A percentile compares a stretch with the other conserved stretches of the same genome.
phyloP scores from a whole-genome alignment of 1,284 basidiomycete species.

The Coniferiporia weirii region DNA sequence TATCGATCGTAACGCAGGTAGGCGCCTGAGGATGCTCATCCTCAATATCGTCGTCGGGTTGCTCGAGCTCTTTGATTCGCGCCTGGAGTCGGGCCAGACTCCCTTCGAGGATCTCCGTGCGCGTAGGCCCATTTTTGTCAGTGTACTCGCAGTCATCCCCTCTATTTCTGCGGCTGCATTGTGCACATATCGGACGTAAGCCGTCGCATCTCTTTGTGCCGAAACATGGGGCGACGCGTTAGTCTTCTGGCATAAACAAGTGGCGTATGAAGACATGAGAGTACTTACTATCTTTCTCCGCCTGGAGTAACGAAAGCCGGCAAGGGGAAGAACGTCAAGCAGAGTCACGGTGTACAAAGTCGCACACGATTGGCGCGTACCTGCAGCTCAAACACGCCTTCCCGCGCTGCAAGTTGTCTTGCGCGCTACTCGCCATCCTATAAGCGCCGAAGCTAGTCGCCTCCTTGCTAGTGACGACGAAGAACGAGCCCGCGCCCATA shows the following conservation, averaged over 20 bases:
- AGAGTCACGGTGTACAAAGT: not conserved
- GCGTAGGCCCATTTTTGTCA: constrained; percentile 28
- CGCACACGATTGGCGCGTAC: constrained; percentile 4
- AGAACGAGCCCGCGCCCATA: not conserved
- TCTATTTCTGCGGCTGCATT: constrained; percentile 29
- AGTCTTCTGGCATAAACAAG: not conserved
- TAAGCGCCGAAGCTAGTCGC: not conserved
- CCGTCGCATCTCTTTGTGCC: constrained; percentile 37
- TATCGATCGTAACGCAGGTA: too few relatives aligned
- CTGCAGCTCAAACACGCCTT: constrained; percentile 26
- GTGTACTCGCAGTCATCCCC: constrained; percentile 39
- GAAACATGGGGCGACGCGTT: not conserved
- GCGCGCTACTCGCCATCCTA: not conserved
- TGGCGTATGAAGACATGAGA: too few relatives aligned
- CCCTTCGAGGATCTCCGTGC: constrained; percentile 34
- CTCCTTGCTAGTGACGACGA: constrained; percentile 8
- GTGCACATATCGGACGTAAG: constrained; percentile 32
- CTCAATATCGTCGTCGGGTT: constrained; percentile 20
- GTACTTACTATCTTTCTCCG: constrained; percentile 35
- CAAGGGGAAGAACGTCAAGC: too few relatives aligned
- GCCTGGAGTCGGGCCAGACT: constrained; percentile 31
- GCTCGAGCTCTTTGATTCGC: constrained; percentile 37
- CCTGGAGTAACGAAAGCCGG: constrained; percentile 20
- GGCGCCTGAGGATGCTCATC: not conserved
- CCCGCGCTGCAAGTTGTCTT: constrained; percentile 23